Evolutionary conservation across 2,329 filamentous ascomycete genomes (phyloP).

Genomic region (Leptographium wingfieldii): DNA sequence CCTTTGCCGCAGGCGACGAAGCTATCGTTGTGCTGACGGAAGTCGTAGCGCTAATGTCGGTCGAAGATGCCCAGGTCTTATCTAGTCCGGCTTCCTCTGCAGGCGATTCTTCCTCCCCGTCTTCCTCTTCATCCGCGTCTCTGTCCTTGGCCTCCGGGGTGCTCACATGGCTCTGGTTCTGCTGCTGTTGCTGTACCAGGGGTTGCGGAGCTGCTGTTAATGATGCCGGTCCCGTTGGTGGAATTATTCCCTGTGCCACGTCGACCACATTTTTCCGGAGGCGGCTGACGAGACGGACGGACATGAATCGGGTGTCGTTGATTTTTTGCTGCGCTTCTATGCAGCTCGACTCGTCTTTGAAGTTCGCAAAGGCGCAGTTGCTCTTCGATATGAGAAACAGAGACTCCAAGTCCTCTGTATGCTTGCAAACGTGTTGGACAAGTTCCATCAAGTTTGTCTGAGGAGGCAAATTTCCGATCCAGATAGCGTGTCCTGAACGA

Average conservation of each 20-base stretch:
- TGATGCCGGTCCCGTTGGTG: conserved; percentile 39
- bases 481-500: conserved; percentile 64
- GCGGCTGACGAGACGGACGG: conserved; percentile 74
- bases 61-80: neutral
- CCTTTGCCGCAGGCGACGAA: neutral
- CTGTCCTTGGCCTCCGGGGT: neutral
- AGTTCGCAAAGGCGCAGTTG: conserved; percentile 96
- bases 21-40: neutral
- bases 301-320: conserved; percentile 82
- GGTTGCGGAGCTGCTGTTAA: conserved; percentile 17
- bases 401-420: conserved; percentile 69
- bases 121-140: neutral
- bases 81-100: neutral
- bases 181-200: neutral
- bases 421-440: conserved; percentile 81
- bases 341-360: conserved; percentile 68
- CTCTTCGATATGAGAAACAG: conserved; percentile 93
- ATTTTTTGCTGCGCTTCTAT: conserved; percentile 66
- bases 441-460: conserved; percentile 69
- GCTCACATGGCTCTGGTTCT: neutral
- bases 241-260: conserved; percentile 31
- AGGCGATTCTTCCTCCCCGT: neutral
- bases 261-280: conserved; percentile 48
- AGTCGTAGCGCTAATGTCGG: conserved; percentile 3
- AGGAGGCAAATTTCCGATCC: conserved; percentile 88